Percentiles rank a stretch among this genome's conserved stretches.
phyloP scores from a whole-genome alignment of 495 filamentous ascomycete genomes.

The Hypoxylon lienhwacheense region DNA sequence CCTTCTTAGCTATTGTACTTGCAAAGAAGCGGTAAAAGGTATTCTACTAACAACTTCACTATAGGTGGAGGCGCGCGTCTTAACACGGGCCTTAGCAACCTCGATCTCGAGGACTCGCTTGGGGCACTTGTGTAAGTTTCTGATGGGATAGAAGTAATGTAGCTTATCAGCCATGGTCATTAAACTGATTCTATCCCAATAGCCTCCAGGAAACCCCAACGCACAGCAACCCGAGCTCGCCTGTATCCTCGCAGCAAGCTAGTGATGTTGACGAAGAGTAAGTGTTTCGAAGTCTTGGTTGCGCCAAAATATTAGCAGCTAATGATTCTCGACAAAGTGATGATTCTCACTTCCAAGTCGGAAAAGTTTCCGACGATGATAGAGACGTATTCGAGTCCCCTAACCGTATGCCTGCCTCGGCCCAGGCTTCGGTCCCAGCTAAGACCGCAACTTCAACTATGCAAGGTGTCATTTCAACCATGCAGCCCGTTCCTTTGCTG shows the following conservation, averaged over 20 bases:
- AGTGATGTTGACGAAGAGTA: constrained; percentile 6
- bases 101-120: constrained; percentile 9
- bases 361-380: constrained; percentile 7
- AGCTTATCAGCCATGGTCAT: neutral
- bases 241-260: neutral
- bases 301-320: neutral
- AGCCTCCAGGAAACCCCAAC: constrained; percentile 1
- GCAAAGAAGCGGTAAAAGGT: too few species aligned
- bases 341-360: constrained; percentile 8
- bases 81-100: constrained; percentile 3
- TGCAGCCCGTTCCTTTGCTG: constrained; percentile 3
- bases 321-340: constrained; percentile 3
- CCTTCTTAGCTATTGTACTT: neutral
- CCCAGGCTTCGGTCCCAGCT: neutral
- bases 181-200: neutral
- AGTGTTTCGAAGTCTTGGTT: neutral
- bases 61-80: constrained; percentile 23
- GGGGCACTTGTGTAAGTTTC: neutral
- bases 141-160: neutral
- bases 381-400: constrained; percentile 20
- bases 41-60: constrained; percentile 4
- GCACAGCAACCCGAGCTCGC: constrained; percentile 1
- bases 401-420: neutral
- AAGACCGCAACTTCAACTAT: constrained; percentile 3
- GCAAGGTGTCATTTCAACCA: constrained; percentile 14